These are phyloP conservation scores for Cladobotryum mycophilum DNA, from an alignment of 2,329 filamentous ascomycete species.

Conservation along the genomic window DNA sequence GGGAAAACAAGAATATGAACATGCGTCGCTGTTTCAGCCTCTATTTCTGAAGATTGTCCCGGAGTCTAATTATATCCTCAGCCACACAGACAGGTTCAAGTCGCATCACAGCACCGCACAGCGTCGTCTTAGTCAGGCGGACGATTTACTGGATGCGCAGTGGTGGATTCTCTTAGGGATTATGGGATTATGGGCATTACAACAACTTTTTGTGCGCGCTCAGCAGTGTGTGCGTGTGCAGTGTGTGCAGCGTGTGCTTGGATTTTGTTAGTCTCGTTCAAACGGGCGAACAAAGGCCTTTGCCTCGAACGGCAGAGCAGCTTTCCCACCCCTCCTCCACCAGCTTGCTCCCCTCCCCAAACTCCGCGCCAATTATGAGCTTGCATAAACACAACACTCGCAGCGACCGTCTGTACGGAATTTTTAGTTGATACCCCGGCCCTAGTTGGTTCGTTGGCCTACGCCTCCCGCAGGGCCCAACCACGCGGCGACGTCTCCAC, in stretches of 20 bases:
- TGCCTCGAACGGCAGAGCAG: too few species aligned
- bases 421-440: constrained; percentile 10
- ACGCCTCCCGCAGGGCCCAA: constrained; percentile 9
- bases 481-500: constrained; percentile 12
- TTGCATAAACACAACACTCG: constrained; percentile 5
- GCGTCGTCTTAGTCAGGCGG: not conserved
- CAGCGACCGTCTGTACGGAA: constrained; percentile 9
- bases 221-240: too few species aligned
- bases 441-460: constrained; percentile 6
- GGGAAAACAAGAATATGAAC: not conserved
- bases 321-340: constrained; percentile 1
- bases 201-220: too few species aligned
- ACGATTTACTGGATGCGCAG: not conserved
- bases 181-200: too few species aligned
- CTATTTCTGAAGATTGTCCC: not conserved
- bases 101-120: not conserved
- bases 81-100: not conserved
- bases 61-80: constrained; percentile 9
- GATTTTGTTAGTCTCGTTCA: too few species aligned
- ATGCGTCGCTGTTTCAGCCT: too few species aligned
- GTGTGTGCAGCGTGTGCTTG: too few species aligned
- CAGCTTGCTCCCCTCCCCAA: constrained; percentile 1
- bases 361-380: constrained; percentile 4
- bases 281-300: too few species aligned
- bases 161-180: too few species aligned